Percentiles rank a stretch among this genome's conserved stretches.
Conservation (phyloP, 1,139 yeast species). For the Yamadazyma sp. region DNA sequence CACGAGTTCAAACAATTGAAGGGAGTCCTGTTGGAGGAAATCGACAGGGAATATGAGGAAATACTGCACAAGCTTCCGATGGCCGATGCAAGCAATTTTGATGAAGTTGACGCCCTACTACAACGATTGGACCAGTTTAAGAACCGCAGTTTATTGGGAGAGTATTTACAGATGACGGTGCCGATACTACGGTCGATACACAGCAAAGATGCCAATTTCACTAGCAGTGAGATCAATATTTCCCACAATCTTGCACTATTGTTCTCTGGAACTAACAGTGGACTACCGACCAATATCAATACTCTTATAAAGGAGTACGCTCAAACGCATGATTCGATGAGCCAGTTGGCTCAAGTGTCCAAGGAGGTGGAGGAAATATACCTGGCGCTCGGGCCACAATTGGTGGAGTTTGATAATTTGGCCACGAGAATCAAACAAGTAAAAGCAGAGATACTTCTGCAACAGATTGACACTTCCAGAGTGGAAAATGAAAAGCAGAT, state of each 20-base stretch:
- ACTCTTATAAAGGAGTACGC: conserved; percentile 18
- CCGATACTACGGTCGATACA: conserved; percentile 37
- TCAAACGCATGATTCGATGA: conserved; percentile 9
- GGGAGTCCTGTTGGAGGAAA: conserved; percentile 12
- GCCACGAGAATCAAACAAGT: conserved; percentile 14
- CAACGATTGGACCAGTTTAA: conserved; percentile 18
- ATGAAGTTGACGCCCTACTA: not conserved
- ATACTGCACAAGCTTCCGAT: conserved; percentile 11
- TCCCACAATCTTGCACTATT: conserved; percentile 21
- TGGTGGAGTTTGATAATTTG: conserved; percentile 16
- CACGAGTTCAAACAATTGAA: conserved; percentile 23
- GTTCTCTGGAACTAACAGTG: conserved; percentile 15
- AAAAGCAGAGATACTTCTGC: conserved; percentile 6
- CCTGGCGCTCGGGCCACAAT: conserved; percentile 16
- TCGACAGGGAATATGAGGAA: conserved; percentile 16
- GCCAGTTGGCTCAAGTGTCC: conserved; percentile 7
- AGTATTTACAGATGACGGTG: conserved; percentile 24
- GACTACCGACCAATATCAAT: conserved; percentile 16
- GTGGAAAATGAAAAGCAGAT: conserved; percentile 3
- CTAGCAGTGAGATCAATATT: conserved; percentile 31
- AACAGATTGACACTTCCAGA: conserved; percentile 1
- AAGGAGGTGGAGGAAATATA: conserved; percentile 5
- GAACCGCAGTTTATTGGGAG: conserved; percentile 24
- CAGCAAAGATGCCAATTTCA: conserved; percentile 26
- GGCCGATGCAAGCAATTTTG: not conserved